Base-by-base conservation (phyloP, 768 basidiomycete species). In the Psilocybe cubensis region DNA sequence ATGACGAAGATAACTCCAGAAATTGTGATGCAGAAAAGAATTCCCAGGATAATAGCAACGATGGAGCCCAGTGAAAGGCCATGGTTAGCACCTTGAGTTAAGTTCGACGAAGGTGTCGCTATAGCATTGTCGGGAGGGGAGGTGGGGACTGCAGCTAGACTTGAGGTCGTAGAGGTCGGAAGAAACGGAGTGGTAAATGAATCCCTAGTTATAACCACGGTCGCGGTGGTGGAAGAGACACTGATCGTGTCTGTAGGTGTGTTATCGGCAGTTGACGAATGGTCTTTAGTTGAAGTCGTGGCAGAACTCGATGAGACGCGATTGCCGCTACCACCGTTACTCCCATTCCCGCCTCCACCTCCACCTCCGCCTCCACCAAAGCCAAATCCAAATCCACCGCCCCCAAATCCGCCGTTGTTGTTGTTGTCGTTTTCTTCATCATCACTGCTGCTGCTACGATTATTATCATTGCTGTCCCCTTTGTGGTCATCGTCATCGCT, bases 1-100 rank as follows among this genome's bases (percentile, higher is more conserved):
- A 59, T 9, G 7, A 59, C 45, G 27, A 49, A 35, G 12, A 59
- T 35, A 10, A 51, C 58, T 18, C 44, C 44, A 3, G 38, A 10
- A 20, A 59, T 48, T 5, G 52, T 54, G 29, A 59, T 48, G 18
- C 52, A 38, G 25, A 59, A 59, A 20, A 59, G 52, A 33, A 49
- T 31, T 12, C 58, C 52, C 35, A 59, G 28, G 31, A 59, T 54
- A 10, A 59, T 54, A 20, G 58, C 58, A 18, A 50, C 31, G 31
- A 59, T 54, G 14, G 52, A 50, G 4, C 58, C 52, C 10, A 53
- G 45, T 28, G 58, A 42, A 29, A 59, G 41, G 9, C 33, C 38
- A 25, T 33, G 38, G 9, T 40, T 38, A 35, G 28, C 18, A 20
- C 33, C 23, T 21, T 21, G 6, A 2, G 51, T 25, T 3, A 20